Evolutionary conservation across 2,329 filamentous ascomycete species (phyloP), one percentile per base, ranked within the genome.

Genomic region (Sporothrix schenckii): DNA sequence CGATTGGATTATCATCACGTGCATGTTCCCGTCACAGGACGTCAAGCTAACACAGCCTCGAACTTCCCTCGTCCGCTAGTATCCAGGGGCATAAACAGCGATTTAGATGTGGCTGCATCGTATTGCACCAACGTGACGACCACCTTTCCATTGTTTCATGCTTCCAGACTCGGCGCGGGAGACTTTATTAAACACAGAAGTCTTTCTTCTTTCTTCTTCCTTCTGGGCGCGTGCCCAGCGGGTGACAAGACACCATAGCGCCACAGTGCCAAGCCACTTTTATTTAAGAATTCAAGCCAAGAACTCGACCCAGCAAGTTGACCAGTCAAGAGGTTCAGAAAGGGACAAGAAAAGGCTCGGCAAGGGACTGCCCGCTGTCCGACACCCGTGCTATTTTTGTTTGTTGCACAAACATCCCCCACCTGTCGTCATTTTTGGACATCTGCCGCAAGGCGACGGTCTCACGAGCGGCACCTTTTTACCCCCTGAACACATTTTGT

Each of bases 391-490:
- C 13, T 14, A 11, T 10, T 44, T 61, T 61, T 3, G 10, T 49
- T 13, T 27, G n/a, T 14, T 4, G 52, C 21, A 44, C 41, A 44
- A 14, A 44, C 41, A 10, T 14, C 41, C 60, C 60, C 60, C 60
- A 49, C 41, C 61, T 66, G 61, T 24, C 61, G 61, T 52, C 61
- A 66, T 66, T 66, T 66, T 14, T 13, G 24, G 1, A 52, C 47
- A 39, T 52, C 47, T 66, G 61, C 47, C 61, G 61, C 47, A 50
- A 66, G 61, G 47, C 44, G 24, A 27, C 14, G 60, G 60, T 44
- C 24, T 21, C 60, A 49, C 60, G 13, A 14, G 24, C 58, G 13
- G n/a, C 39, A 4, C 54, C 27, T 30, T 30, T 30, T 10, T n/a
- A 39, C 54, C 4, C 11, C 16, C 10, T 58, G 6, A 2, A 39